Evolutionary conservation across 2,329 filamentous ascomycete species (phyloP).

Genomic region (Leptographium radiaticola): DNA sequence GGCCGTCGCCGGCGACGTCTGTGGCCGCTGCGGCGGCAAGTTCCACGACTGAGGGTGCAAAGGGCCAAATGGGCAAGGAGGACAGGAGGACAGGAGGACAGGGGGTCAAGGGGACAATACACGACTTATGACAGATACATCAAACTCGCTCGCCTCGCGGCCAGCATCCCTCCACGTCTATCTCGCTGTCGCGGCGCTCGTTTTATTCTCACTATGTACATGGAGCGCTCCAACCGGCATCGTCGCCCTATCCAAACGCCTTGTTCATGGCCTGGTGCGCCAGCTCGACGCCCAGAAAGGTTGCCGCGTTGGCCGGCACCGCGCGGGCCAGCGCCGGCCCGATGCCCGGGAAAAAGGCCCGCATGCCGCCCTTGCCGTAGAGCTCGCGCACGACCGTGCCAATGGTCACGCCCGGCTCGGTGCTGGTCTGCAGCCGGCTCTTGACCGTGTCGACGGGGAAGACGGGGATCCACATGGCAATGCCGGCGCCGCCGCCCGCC

Average conservation of each 20-base stretch:
- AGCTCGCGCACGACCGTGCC: conserved; percentile 67
- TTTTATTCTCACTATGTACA: not conserved
- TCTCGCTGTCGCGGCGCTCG: not conserved
- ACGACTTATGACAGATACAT: too few species aligned
- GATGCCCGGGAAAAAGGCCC: conserved; percentile 95
- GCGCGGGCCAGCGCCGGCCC: conserved; percentile 85
- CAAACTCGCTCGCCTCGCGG: too few species aligned
- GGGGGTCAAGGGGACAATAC: too few species aligned
- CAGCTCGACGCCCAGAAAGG: conserved; percentile 76
- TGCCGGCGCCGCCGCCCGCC: conserved; percentile 79
- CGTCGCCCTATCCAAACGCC: conserved; percentile 40
- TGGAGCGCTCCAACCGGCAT: too few species aligned
- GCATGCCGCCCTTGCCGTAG: conserved; percentile 71
- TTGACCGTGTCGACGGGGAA: conserved; percentile 98
- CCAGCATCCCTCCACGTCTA: not conserved
- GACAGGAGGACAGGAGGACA: too few species aligned
- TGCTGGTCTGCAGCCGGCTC: conserved; percentile 80
- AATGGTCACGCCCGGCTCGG: conserved; percentile 64
- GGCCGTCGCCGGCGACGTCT: conserved; percentile 14
- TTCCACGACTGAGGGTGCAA: conserved; percentile 16
- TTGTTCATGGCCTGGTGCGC: conserved; percentile 74
- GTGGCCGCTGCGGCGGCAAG: conserved; percentile 23
- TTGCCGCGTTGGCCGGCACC: conserved; percentile 91
- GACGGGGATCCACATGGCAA: conserved; percentile 99
- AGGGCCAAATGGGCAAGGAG: not conserved